Base-by-base conservation (phyloP, 1,284 basidiomycete species). In the Coniferiporia weirii region DNA sequence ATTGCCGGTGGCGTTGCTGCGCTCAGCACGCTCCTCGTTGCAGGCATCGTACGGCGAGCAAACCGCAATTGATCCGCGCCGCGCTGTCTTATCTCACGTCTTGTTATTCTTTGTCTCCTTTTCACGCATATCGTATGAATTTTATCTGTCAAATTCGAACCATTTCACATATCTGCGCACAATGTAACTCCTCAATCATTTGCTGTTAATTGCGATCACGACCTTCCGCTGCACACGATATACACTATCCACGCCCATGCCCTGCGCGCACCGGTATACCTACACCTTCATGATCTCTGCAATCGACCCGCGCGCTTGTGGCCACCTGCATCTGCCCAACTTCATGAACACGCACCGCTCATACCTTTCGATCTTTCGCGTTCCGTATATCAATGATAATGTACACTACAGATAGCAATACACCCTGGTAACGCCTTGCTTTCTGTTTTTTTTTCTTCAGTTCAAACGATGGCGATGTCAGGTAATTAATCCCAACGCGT, bases 1-100 rank as follows among this genome's bases (percentile, higher is more conserved):
- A 78, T 99, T 47, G 91, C 89, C 36, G 95, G 94, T 50, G 93
- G 94, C 56, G 90, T 84, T 47, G 94, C 91, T 7, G 93, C 95
- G 9, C 70, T 97, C 9, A 89, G 93, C 54, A 90, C 93, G 35
- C 73, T 98, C 45, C 71, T 95, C 60, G 68, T 95, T 56, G 91
- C 94, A 64, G 81, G 87, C 68, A 75, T 98, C 67, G 79, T 94
- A 82, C 89, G 91, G 82, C 89, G 90, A 80, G 85, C 91, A 72
- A 73, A 77, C 68, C 86, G 83, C 76, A 87, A 83, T 80, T 90
- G 77, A 81, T 64, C 61, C 57, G 59, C 58, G 34, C 60, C 61
- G 59, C 34, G 35, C 40, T 34, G 45, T 52, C 50, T 38, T 45
- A 36, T 20, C 35, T 54, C 15, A 43, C 49, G 12, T 57, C 6